Conservation (phyloP, 1,284 basidiomycete genomes). For the Athelia psychrophila region DNA sequence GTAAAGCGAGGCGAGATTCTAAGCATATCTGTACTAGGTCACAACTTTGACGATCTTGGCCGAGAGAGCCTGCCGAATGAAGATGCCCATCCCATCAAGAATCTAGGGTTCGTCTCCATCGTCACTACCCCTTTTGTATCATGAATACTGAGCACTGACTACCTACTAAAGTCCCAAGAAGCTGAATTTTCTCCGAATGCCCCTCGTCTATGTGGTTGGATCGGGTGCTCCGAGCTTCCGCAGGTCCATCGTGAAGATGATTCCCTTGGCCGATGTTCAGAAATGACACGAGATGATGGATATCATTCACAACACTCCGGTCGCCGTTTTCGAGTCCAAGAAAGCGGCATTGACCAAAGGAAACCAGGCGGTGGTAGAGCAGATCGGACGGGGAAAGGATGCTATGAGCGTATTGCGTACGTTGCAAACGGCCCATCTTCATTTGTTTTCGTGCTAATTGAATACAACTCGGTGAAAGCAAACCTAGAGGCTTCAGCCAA, state of each 20-base stretch:
- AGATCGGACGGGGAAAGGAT: constrained; percentile 21
- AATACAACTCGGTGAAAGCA: constrained; percentile 27
- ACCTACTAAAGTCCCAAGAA: background rate
- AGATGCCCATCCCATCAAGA: constrained; percentile 4
- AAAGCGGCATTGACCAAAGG: constrained; percentile 9
- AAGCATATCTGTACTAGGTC: background rate
- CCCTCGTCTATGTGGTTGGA: background rate
- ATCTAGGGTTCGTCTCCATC: background rate
- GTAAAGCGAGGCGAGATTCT: too few relatives aligned
- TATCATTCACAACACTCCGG: constrained; percentile 10
- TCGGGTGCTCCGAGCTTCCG: constrained; percentile 7
- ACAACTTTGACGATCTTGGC: background rate
- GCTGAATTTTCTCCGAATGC: background rate
- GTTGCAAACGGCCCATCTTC: background rate
- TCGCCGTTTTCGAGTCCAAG: constrained; percentile 11
- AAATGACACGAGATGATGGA: constrained; percentile 5
- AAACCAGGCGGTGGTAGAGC: constrained; percentile 10
- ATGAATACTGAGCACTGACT: background rate
- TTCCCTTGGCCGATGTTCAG: constrained; percentile 7
- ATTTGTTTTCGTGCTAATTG: background rate
- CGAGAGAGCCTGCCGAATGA: background rate
- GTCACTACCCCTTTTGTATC: background rate
- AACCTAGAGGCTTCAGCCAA: constrained; percentile 22
- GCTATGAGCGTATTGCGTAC: constrained; percentile 20
- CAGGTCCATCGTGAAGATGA: constrained; percentile 3